These are phyloP conservation scores for Epithele typhae DNA, from an alignment of 768 basidiomycete species.

Conservation along the genomic window DNA sequence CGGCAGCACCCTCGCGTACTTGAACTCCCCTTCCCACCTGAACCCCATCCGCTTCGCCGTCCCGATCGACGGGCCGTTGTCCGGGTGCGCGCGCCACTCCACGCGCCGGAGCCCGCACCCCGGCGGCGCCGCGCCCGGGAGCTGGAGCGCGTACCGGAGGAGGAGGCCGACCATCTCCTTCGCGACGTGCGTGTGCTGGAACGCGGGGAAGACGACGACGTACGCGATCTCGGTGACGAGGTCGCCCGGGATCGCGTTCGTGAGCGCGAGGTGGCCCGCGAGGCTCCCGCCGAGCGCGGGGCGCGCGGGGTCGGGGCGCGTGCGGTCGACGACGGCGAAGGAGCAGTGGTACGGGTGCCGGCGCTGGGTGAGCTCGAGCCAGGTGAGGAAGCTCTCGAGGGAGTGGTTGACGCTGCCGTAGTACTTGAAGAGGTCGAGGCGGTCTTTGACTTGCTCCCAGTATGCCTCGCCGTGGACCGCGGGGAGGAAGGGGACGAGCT, in stretches of 20 bases:
- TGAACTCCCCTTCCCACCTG: conserved; percentile 35
- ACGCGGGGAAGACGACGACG: conserved; percentile 33
- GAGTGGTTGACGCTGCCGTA: conserved; percentile 25
- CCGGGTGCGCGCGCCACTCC: conserved; percentile 38
- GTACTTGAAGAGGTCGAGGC: conserved; percentile 29
- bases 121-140: conserved; percentile 16
- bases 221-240: conserved; percentile 36
- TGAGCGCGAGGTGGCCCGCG: conserved; percentile 38
- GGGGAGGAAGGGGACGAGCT: conserved; percentile 38
- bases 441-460: conserved; percentile 21
- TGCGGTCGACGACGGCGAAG: conserved; percentile 40
- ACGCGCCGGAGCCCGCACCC: conserved; percentile 46
- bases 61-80: conserved; percentile 33
- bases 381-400: conserved; percentile 19
- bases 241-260: conserved; percentile 26
- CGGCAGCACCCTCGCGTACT: conserved; percentile 35
- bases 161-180: conserved; percentile 36
- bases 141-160: conserved; percentile 22
- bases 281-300: conserved; percentile 29
- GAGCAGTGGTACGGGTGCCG: conserved; percentile 14
- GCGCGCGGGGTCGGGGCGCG: conserved; percentile 23
- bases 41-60: conserved; percentile 46
- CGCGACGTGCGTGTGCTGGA: conserved; percentile 40
- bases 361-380: conserved; percentile 14
- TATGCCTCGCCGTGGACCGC: conserved; percentile 29